Evolutionary conservation across 2,329 filamentous ascomycete genomes (phyloP), one percentile per base, ranked within the genome.

Genomic region (Penicillium sp.): DNA sequence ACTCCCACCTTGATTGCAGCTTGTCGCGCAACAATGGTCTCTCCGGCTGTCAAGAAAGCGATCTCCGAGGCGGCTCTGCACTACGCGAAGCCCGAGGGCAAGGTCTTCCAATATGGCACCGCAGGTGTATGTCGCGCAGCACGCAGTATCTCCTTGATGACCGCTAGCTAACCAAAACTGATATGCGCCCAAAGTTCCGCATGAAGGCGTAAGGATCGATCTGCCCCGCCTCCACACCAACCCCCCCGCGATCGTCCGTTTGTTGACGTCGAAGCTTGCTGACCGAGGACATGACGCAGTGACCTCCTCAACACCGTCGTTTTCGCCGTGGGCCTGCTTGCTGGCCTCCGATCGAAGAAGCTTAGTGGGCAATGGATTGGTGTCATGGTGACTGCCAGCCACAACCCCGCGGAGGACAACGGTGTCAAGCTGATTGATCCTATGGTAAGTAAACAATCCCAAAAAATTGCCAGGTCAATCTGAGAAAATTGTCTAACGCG

Each of bases 341-440:
- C 95, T 35, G 88, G 90, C 58, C 85, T 98, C 54, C 90, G 95
- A 64, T 97, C 92, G 66, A 90, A 92, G 75, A 96, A 95, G 79
- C 86, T 96, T 69, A 89, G 89, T 75, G 90, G 92, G 65, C 91
- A 96, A 81, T 90, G 91, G 69, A 96, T 99, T 72, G 95, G 95
- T 72, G 89, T 99, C 67, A 96, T 96, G 92, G 90, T 96, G 76
- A 96, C 92, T 43, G 92, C 92, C 63, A 96, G 91, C 72, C 92
- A 96, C 83, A 96, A 96, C 79, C 91, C 91, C 17, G 89, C 92
- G 37, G 84, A 87, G 69, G 92, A 96, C 79, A 96, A 96, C 76
- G 92, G 92, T 54, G 90, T 96, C 76, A 96, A 96, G 84, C 87
- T 99, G 68, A 92, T 99, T 64, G 95, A 99, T 77, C 95, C 95